phyloP scores from a whole-genome alignment of 257 asterid genomes.

The Nicotiana tomentosiformis region DNA sequence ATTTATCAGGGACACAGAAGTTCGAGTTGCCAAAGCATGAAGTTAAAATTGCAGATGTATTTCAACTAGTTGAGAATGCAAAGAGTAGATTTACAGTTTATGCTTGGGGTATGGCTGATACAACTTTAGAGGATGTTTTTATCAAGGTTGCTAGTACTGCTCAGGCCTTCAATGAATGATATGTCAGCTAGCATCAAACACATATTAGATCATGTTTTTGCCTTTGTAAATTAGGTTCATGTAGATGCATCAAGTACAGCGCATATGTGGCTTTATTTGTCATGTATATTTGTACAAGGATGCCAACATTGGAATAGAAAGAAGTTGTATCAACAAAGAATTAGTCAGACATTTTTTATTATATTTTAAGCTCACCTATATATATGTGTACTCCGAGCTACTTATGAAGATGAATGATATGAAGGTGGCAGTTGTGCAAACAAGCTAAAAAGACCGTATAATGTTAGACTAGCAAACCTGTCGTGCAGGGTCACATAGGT shows the following conservation, averaged over 20 bases:
- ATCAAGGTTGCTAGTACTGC: conserved; percentile 90
- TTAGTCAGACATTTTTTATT: no score
- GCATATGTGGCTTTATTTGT: background rate
- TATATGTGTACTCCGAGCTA: no score
- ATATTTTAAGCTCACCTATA: no score
- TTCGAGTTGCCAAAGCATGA: conserved; percentile 88
- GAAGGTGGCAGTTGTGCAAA: no score
- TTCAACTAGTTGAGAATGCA: conserved; percentile 79
- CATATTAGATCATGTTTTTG: background rate
- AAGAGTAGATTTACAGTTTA: conserved; percentile 73
- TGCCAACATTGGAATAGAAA: background rate
- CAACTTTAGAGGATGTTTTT: conserved; percentile 90
- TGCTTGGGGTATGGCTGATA: conserved; percentile 95
- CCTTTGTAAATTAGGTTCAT: background rate
- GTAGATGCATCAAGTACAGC: background rate
- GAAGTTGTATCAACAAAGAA: no score
- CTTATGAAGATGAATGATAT: no score
- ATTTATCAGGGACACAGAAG: conserved; percentile 89
- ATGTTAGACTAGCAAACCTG: no score
- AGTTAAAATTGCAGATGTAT: conserved; percentile 66
- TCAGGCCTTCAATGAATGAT: conserved; percentile 49
- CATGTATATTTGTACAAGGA: background rate
- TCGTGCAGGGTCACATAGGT: no score
- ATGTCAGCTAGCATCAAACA: background rate
- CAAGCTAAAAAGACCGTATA: no score